phyloP scores from a whole-genome alignment of 2,329 filamentous ascomycete species.

The Paracoccidioides lutzii region DNA sequence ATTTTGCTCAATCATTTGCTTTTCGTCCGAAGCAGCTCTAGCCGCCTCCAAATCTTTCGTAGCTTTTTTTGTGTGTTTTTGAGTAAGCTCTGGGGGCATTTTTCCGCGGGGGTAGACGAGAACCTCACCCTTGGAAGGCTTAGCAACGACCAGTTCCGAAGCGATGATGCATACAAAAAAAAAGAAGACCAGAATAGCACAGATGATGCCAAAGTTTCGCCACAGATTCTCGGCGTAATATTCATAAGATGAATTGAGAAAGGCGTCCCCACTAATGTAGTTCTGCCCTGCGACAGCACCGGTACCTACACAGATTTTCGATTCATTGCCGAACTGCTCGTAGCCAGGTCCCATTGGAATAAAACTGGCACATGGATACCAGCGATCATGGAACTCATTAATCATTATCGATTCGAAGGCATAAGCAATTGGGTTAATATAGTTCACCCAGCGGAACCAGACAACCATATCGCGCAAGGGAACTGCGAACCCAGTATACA shows the following conservation, averaged over 20 bases:
- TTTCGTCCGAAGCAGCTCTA: conserved; percentile 1
- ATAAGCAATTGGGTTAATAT: conserved; percentile 66
- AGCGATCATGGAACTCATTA: conserved; percentile 64
- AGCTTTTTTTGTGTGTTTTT: conserved; percentile 2
- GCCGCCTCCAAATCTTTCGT: conserved; percentile 7
- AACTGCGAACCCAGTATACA: conserved; percentile 40
- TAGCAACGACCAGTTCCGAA: conserved; percentile 48
- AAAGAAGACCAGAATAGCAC: conserved; percentile 43
- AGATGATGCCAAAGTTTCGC: conserved; percentile 58
- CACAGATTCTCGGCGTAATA: conserved; percentile 51
- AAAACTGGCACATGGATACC: conserved; percentile 41
- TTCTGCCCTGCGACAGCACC: conserved; percentile 44
- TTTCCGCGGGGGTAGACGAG: conserved; percentile 62
- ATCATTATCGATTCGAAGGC: conserved; percentile 70
- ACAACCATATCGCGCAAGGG: conserved; percentile 53
- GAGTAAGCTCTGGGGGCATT: conserved; percentile 11
- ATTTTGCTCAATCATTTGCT: conserved; percentile 17
- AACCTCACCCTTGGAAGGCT: conserved; percentile 65
- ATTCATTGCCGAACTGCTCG: conserved; percentile 13
- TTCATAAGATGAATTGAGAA: conserved; percentile 41
- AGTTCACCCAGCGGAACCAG: conserved; percentile 78
- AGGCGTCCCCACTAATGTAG: conserved; percentile 47
- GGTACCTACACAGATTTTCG: conserved; percentile 42
- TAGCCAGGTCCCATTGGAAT: conserved; percentile 34
- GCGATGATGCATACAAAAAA: conserved; percentile 17